Evolutionary conservation across 2,329 filamentous ascomycete genomes (phyloP), one percentile per base, ranked within the genome.

Genomic region (Aspergillus sclerotialis): DNA sequence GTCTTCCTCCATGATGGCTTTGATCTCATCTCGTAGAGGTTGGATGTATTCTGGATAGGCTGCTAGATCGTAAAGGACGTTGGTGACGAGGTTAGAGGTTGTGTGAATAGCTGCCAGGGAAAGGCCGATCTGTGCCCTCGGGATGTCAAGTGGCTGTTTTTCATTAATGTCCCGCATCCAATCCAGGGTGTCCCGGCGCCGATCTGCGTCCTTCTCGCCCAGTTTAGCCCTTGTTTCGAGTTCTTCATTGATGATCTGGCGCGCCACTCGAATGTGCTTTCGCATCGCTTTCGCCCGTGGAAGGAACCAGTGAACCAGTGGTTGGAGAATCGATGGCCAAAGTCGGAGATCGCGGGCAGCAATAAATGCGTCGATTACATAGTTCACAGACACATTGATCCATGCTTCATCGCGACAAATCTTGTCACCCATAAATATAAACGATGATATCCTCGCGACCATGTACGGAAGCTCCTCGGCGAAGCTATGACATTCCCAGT

Each of bases 401-500:
- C 74, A 78, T 37, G 67, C 60, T 43, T 74, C 67, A 26, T 69
- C 58, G 12, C 72, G 70, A 45, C 67, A 73, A 36, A 76, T 58
- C 10, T 61, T 53, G 2, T 65, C 46, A 2, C 74, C 74, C 5
- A 76, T 66, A 41, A 77, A 76, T 4, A 70, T 64, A 13, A 68
- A 61, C 1, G 74, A 72, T 16, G 71, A 75, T 14, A 78, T 46
- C 2, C 73, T 68, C 5, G 74, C 68, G 8, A 79, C 60, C 4
- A 69, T 62, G 14, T 70, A 61, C 2, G 77, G 60, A 28, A 72
- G 58, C 37, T 76, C 69, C 0, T 68, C 65, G 24, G 74, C 70
- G 44, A 76, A 65, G 43, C 66, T 68, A 32, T 76, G 65, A 0
- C 70, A 50, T 1, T 68, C 75, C 75, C 75, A 78, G 40, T 76